Evolutionary conservation across 2,329 filamentous ascomycete species (phyloP).

Genomic region (Aspergillus awamori): DNA sequence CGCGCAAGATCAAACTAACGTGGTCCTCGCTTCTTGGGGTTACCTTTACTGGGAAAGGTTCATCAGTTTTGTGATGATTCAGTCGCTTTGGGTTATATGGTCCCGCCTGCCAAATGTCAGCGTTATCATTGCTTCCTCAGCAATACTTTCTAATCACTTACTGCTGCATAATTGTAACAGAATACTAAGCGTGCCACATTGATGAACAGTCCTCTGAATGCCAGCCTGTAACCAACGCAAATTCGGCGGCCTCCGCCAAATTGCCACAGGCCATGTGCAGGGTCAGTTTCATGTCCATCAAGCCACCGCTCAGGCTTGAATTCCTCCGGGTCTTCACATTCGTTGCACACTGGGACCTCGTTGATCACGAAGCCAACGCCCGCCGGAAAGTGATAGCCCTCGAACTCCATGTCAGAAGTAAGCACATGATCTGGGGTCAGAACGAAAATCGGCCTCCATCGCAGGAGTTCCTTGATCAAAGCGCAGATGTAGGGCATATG

Average conservation of each 20-base stretch:
- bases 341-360: slow-evolving; percentile 32
- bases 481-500: slow-evolving; percentile 31
- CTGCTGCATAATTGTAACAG: slow-evolving; percentile 30
- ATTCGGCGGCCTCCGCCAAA: slow-evolving; percentile 42
- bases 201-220: slow-evolving; percentile 35
- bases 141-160: neutral
- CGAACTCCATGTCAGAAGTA: slow-evolving; percentile 31
- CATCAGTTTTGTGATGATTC: slow-evolving; percentile 28
- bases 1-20: neutral
- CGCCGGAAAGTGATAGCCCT: slow-evolving; percentile 33
- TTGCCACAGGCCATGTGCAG: slow-evolving; percentile 35
- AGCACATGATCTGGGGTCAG: slow-evolving; percentile 30
- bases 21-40: slow-evolving; percentile 12
- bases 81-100: slow-evolving; percentile 20
- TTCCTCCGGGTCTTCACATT: slow-evolving; percentile 33
- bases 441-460: slow-evolving; percentile 34
- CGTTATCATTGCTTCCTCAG: no score
- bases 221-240: slow-evolving; percentile 40
- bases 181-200: slow-evolving; percentile 33
- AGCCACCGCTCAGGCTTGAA: slow-evolving; percentile 45
- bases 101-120: slow-evolving; percentile 17
- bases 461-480: slow-evolving; percentile 32
- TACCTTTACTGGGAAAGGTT: slow-evolving; percentile 34
- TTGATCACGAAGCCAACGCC: slow-evolving; percentile 39
- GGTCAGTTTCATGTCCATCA: slow-evolving; percentile 34